These are phyloP conservation scores for Claviceps lovelessii DNA, from an alignment of 2,329 filamentous ascomycete species.

Conservation along the genomic window DNA sequence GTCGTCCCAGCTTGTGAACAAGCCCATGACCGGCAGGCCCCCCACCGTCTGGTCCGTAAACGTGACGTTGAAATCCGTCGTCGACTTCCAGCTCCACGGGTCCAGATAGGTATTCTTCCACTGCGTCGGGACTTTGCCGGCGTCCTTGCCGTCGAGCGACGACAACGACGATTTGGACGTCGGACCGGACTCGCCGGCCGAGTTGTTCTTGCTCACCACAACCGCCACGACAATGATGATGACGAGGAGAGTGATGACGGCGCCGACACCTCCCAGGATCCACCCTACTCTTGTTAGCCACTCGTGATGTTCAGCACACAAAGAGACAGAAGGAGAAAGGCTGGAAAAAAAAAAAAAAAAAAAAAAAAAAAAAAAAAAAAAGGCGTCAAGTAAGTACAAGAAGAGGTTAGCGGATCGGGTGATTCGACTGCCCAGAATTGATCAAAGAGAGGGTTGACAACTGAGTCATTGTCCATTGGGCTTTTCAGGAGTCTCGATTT, in stretches of 20 bases:
- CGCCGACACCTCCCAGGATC: slow-evolving; percentile 38
- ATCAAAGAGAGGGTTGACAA: background rate
- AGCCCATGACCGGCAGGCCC: slow-evolving; percentile 77
- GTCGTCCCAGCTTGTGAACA: slow-evolving; percentile 78
- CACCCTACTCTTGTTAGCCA: slow-evolving; percentile 24
- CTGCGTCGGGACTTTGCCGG: slow-evolving; percentile 44
- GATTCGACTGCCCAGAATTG: background rate
- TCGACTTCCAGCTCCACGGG: slow-evolving; percentile 85
- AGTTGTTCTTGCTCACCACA: slow-evolving; percentile 48
- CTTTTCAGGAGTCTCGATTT: background rate
- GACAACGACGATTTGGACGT: slow-evolving; percentile 15
- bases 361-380: too few species aligned
- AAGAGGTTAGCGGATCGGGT: too few species aligned
- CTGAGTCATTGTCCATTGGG: background rate
- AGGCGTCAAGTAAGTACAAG: too few species aligned
- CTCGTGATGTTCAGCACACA: too few species aligned
- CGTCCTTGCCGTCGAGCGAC: slow-evolving; percentile 35
- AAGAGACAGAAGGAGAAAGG: too few species aligned
- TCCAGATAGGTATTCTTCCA: slow-evolving; percentile 69
- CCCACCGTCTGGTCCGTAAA: slow-evolving; percentile 79
- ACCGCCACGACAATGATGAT: slow-evolving; percentile 55
- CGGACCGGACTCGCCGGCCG: slow-evolving; percentile 10
- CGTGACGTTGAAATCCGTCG: slow-evolving; percentile 81
- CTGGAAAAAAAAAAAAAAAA: too few species aligned
- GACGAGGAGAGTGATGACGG: slow-evolving; percentile 43